Evolutionary conservation across 768 basidiomycete genomes (phyloP), one percentile per base, ranked within the genome.

Genomic region (Xerocomus spinulosus): DNA sequence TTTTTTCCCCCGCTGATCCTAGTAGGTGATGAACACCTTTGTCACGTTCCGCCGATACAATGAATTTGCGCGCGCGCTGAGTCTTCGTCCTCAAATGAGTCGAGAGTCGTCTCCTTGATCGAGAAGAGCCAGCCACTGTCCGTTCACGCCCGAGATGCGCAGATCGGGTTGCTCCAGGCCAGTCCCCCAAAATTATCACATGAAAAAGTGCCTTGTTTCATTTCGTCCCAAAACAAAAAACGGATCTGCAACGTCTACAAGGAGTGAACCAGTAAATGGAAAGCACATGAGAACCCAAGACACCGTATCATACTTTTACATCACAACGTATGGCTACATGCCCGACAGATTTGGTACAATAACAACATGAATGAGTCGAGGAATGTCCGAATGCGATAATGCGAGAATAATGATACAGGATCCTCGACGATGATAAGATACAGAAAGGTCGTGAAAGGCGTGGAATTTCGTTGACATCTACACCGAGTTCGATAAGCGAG

Each of bases 281-380:
- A 6, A 28, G 10, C 5, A 5, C 10, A 28, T 28, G 26, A 28
- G 26, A 28, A 10, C 26, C 26, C 26, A 28, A 28, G 26, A 28
- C 26, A 28, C 26, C 26, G 26, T 28, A 28, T 28, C 64, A 54
- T 68, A 66, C 38, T 9, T 63, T 67, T 68, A 67, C 67, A 68
- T 42, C 62, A 66, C 68, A 68, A 67, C 52, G 65, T 67, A 67
- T 56, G 45, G 67, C 65, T 67, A 67, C 67, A 67, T 61, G 58
- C 50, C 52, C 51, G 48, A 48, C 49, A 51, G 43, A 33, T 51
- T 48, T 35, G 54, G 50, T 59, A 64, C 45, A 56, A 55, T 56
- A 63, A 60, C 25, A 56, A 53, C 53, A 49, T 56, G 58, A 38
- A 47, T 38, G 26, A 47, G 45, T 21, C 17, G 46, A 52, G 34